A percentile compares a stretch with the other conserved stretches of the same genome.
Conservation (phyloP, 2,329 filamentous ascomycete genomes). For the Colletotrichum simmondsii region DNA sequence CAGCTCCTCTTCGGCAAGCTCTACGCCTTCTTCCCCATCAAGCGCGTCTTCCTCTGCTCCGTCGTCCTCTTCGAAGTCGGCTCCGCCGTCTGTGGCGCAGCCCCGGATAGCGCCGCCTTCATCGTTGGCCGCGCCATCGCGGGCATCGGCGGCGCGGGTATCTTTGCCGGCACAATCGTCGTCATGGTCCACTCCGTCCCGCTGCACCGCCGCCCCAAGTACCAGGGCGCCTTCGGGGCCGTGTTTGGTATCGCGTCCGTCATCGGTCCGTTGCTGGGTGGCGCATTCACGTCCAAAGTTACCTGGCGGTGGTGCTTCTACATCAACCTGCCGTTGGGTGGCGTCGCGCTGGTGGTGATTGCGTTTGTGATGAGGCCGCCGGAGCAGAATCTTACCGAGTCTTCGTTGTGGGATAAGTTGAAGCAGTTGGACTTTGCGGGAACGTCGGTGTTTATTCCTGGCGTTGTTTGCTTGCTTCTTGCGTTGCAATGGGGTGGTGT, state of each 20-base stretch:
- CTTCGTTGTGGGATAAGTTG: constrained; percentile 38
- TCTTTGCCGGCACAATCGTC: constrained; percentile 48
- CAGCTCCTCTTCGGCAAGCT: constrained; percentile 45
- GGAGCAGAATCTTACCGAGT: constrained; percentile 34
- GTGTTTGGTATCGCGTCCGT: constrained; percentile 53
- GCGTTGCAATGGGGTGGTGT: constrained; percentile 60
- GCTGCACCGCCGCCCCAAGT: constrained; percentile 49
- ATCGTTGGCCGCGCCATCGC: constrained; percentile 51
- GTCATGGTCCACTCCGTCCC: constrained; percentile 45
- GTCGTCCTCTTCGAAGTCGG: constrained; percentile 43
- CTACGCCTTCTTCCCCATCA: constrained; percentile 42
- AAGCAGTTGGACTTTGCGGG: constrained; percentile 40
- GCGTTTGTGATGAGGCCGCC: constrained; percentile 36
- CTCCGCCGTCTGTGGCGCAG: constrained; percentile 45
- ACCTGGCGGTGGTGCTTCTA: constrained; percentile 51
- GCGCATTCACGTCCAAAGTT: constrained; percentile 41
- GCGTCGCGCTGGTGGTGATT: constrained; percentile 41
- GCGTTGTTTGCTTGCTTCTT: constrained; percentile 56
- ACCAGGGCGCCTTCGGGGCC: constrained; percentile 46
- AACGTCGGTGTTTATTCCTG: constrained; percentile 30
- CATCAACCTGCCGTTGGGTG: constrained; percentile 47
- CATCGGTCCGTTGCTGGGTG: constrained; percentile 41
- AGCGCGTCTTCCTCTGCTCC: constrained; percentile 40
- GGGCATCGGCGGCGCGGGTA: constrained; percentile 48
- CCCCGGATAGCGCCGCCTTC: constrained; percentile 44